A percentile compares a stretch with the other conserved stretches of the same genome.
Evolutionary conservation across 2,329 filamentous ascomycete genomes (phyloP).

Genomic region (Diaporthe vexans): DNA sequence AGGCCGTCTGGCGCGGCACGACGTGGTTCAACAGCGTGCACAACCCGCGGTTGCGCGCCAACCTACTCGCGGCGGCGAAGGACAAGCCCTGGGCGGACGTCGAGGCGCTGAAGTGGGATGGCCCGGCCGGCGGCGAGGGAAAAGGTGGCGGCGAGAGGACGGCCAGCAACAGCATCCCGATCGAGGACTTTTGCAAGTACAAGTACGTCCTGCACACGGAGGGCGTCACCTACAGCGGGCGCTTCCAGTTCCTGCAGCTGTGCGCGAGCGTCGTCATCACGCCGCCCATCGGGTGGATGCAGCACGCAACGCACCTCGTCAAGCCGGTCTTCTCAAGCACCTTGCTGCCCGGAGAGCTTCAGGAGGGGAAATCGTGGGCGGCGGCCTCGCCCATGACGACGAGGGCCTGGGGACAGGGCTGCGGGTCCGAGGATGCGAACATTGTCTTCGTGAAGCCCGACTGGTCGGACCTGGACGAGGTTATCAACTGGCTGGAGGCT

Average conservation of each 20-base stretch:
- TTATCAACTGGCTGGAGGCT: constrained; percentile 60
- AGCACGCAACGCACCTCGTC: constrained; percentile 64
- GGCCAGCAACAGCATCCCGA: constrained; percentile 59
- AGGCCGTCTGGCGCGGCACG: constrained; percentile 66
- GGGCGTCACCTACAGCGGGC: constrained; percentile 66
- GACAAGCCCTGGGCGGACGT: constrained; percentile 63
- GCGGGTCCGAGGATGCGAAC: constrained; percentile 56
- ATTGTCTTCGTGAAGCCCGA: constrained; percentile 65
- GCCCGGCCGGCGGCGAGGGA: constrained; percentile 22
- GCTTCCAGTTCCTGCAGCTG: constrained; percentile 65
- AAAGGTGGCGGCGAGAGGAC: constrained; percentile 48
- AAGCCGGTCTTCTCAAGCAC: constrained; percentile 58
- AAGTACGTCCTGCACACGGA: constrained; percentile 67
- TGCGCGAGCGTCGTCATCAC: constrained; percentile 63
- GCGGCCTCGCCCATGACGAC: constrained; percentile 43
- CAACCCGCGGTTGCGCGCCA: constrained; percentile 56
- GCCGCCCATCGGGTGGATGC: constrained; percentile 62
- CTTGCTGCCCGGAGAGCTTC: constrained; percentile 39
- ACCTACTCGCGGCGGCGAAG: constrained; percentile 54
- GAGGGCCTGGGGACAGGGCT: constrained; percentile 56
- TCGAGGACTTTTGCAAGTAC: constrained; percentile 66
- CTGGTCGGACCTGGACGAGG: constrained; percentile 65
- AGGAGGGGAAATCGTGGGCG: constrained; percentile 38
- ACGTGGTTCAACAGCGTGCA: constrained; percentile 63
- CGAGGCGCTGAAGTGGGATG: constrained; percentile 55